phyloP scores from a whole-genome alignment of 2,329 filamentous ascomycete genomes.

The Aquanectria penicillioides region DNA sequence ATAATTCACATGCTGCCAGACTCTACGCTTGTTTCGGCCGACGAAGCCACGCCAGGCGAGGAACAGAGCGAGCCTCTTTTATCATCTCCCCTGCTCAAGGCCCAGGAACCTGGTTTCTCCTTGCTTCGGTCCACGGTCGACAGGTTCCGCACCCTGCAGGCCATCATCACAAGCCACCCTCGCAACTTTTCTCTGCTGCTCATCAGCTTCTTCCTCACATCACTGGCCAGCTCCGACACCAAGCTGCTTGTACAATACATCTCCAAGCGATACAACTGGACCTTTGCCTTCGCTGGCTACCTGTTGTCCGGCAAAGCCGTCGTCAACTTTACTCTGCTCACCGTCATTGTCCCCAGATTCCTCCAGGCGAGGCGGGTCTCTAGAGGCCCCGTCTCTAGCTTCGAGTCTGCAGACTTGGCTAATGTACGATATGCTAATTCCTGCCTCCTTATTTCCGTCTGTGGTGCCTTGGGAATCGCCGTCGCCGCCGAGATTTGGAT shows the following conservation, averaged over 20 bases:
- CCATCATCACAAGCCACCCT: constrained; percentile 49
- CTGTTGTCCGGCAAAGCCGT: constrained; percentile 59
- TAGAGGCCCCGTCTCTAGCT: background rate
- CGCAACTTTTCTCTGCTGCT: constrained; percentile 56
- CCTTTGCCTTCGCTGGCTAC: constrained; percentile 58
- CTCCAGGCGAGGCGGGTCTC: constrained; percentile 36
- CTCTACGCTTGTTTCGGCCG: background rate
- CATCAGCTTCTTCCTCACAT: constrained; percentile 57
- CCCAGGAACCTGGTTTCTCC: constrained; percentile 38
- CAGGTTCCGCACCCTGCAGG: constrained; percentile 41
- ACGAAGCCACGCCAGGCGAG: constrained; percentile 28
- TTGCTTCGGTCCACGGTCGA: constrained; percentile 29
- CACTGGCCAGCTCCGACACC: constrained; percentile 61
- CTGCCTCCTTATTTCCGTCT: constrained; percentile 33
- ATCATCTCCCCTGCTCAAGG: constrained; percentile 51
- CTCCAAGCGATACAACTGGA: constrained; percentile 59
- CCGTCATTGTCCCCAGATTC: constrained; percentile 52
- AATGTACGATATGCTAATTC: constrained; percentile 32
- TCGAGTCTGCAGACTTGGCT: constrained; percentile 21
- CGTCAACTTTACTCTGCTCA: constrained; percentile 58
- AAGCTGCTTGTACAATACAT: constrained; percentile 62
- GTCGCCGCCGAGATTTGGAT: constrained; percentile 51
- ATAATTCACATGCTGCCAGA: constrained; percentile 29
- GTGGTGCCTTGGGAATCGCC: constrained; percentile 56
- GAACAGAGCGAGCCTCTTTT: constrained; percentile 51